Evolutionary conservation across 352 stramenopile genomes (phyloP).

Genomic region (Thraustotheca clavata): DNA sequence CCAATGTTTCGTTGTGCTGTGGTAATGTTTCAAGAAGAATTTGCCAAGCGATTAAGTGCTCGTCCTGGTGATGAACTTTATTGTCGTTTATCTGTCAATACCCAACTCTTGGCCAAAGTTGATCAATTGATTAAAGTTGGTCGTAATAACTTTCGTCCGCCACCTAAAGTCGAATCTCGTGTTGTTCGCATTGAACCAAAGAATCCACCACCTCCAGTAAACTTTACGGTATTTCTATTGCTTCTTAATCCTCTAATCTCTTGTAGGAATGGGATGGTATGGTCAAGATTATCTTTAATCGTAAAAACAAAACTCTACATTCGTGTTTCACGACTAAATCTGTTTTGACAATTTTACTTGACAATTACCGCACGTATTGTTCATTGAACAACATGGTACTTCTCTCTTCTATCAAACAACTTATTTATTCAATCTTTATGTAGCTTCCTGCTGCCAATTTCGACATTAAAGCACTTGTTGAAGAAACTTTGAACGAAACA

Average conservation of each 20-base stretch:
- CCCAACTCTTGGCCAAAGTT: constrained; percentile 97
- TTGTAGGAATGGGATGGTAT: constrained; percentile 97
- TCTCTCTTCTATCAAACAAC: neutral
- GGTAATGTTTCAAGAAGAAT: constrained; percentile 99
- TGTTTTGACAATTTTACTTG: constrained; percentile 91
- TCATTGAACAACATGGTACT: constrained; percentile 84
- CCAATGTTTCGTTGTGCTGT: constrained; percentile 99
- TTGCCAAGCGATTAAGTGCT: constrained; percentile 96
- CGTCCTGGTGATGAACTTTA: constrained; percentile 95
- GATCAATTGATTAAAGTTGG: constrained; percentile 97
- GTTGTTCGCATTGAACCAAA: constrained; percentile 96
- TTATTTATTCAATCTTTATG: neutral
- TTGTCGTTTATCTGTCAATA: constrained; percentile 98
- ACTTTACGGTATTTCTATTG: constrained; percentile 84
- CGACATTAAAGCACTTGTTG: constrained; percentile 90
- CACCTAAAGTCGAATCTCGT: constrained; percentile 94
- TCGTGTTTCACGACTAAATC: constrained; percentile 96
- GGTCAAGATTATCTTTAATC: constrained; percentile 98
- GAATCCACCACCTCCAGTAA: constrained; percentile 97
- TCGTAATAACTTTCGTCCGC: constrained; percentile 99
- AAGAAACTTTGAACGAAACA: constrained; percentile 89
- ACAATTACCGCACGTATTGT: constrained; percentile 95
- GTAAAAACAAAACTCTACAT: constrained; percentile 99
- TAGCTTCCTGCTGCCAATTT: constrained; percentile 64
- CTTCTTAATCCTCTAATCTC: neutral